Base-by-base conservation (phyloP, 208 protist genomes). In the Trypanosoma vivax region DNA sequence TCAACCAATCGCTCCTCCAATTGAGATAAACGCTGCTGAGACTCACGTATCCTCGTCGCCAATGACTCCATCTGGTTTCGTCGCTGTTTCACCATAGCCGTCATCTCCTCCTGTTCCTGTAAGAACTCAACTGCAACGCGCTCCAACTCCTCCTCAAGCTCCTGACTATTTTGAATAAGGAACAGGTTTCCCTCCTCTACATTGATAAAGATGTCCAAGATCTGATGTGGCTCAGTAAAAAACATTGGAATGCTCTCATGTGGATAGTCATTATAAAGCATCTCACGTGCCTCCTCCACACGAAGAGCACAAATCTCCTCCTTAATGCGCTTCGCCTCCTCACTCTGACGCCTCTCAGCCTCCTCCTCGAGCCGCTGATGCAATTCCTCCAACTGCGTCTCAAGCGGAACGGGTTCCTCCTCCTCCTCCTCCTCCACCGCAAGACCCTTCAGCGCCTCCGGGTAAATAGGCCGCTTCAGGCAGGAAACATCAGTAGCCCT, bases 181-280 rank as follows among this genome's bases (percentile, higher is more conserved):
- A 97, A 97, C 34, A 98, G 71, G 43, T 98, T 98, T 18, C 87
- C 83, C 53, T 98, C 96, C 68, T 98, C 94, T 1, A 98, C 85
- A 50, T 89, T 91, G 39, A 93, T 89, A 73, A 97, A 98, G 37
- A 96, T 91, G 48, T 96, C 82, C 16, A 97, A 80, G 23, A 98
- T 71, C 58, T 97, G 88, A 38, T 94, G 75, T 9, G 95, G 92
- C 13, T 86, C 73, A 19, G 38, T 65, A 47, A 97, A 98, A 73
- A 91, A 97, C 79, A 96, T 90, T 10, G 88, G 90, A 47, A 91
- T 70, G 13, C 73, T 75, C n/a, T 79, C 65, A 47, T 85, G 76
- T 35, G 79, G 61, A 56, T 90, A 90, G 24, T 70, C 40, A 24
- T 68, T 67, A 42, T 92, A 64, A 1, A 94, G 63, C 11, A 59